Percentiles rank a stretch among this genome's conserved stretches.
These are phyloP conservation scores for Pythium grandisporangium DNA, from an alignment of 352 stramenopile genomes.

Conservation along the genomic window DNA sequence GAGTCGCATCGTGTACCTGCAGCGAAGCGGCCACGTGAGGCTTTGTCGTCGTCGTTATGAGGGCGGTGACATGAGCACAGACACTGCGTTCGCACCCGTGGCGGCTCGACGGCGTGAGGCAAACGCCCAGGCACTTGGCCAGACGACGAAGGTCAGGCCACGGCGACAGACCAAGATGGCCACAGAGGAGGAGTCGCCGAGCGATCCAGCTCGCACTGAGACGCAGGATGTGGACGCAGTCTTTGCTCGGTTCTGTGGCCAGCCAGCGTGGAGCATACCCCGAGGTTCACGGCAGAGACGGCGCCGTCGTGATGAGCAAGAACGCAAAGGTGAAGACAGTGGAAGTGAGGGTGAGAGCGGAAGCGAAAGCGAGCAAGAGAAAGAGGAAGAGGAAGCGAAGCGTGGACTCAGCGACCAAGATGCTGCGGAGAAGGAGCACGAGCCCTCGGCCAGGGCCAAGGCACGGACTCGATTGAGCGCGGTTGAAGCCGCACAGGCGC, in stretches of 20 bases:
- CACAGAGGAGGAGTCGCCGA: background rate
- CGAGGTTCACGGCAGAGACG: background rate
- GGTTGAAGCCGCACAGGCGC: constrained; percentile 51
- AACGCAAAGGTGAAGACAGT: constrained; percentile 22
- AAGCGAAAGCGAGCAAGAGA: constrained; percentile 16
- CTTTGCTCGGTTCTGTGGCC: constrained; percentile 3
- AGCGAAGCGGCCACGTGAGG: constrained; percentile 58
- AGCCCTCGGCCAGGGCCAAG: no score
- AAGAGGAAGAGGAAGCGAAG: constrained; percentile 2
- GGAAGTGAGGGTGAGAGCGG: no score
- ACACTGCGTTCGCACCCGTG: no score
- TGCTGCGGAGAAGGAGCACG: constrained; percentile 2
- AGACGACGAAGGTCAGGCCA: no score
- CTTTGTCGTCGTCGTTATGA: constrained; percentile 28
- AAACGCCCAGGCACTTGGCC: background rate
- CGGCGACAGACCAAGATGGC: background rate
- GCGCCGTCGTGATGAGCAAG: constrained; percentile 7
- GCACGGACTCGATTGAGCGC: no score
- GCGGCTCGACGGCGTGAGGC: background rate
- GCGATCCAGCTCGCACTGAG: no score
- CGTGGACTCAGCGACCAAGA: constrained; percentile 14
- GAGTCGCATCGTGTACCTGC: constrained; percentile 60
- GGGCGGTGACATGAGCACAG: background rate
- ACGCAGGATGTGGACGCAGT: constrained; percentile 4
- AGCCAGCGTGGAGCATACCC: no score